These are phyloP conservation scores for Primulina eburnea DNA, from an alignment of 257 asterid species.

Conservation along the genomic window DNA sequence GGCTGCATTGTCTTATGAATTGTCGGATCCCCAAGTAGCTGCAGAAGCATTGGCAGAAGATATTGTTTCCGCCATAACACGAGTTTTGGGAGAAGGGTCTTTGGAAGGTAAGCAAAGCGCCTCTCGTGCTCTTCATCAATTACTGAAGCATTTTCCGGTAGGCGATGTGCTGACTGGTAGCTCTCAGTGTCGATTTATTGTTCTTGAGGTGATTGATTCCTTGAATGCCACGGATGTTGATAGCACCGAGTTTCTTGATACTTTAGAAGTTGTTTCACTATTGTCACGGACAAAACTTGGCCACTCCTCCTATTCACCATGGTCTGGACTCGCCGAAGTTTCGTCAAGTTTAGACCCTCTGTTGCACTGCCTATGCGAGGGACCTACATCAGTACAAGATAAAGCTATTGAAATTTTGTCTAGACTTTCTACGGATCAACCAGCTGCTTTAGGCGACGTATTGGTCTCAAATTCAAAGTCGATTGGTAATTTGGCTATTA, in stretches of 20 bases:
- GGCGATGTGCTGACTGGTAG: slow-evolving; percentile 64
- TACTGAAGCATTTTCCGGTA: slow-evolving; percentile 65
- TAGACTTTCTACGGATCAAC: slow-evolving; percentile 67
- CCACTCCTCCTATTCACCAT: slow-evolving; percentile 37
- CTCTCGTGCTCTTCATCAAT: slow-evolving; percentile 71
- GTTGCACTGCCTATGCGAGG: slow-evolving; percentile 63
- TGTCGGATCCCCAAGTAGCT: slow-evolving; percentile 70
- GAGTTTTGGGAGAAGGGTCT: slow-evolving; percentile 72
- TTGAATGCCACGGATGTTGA: slow-evolving; percentile 61
- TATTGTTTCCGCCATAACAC: slow-evolving; percentile 69
- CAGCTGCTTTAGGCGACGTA: slow-evolving; percentile 50
- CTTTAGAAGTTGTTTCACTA: slow-evolving; percentile 58
- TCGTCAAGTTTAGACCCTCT: slow-evolving; percentile 66
- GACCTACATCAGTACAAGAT: slow-evolving; percentile 59
- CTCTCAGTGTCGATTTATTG: slow-evolving; percentile 57
- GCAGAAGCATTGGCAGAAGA: slow-evolving; percentile 80
- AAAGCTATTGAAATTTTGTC: slow-evolving; percentile 70
- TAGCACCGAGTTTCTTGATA: slow-evolving; percentile 51
- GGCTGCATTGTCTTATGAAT: slow-evolving; percentile 71
- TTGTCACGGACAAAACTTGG: slow-evolving; percentile 58
- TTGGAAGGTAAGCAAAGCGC: slow-evolving; percentile 70
- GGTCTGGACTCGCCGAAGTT: slow-evolving; percentile 55
- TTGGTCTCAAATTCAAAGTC: slow-evolving; percentile 50
- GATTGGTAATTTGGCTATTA: slow-evolving; percentile 58
- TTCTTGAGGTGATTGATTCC: slow-evolving; percentile 65